Conservation (phyloP, 768 basidiomycete genomes). For the Phanerochaete sordida region DNA sequence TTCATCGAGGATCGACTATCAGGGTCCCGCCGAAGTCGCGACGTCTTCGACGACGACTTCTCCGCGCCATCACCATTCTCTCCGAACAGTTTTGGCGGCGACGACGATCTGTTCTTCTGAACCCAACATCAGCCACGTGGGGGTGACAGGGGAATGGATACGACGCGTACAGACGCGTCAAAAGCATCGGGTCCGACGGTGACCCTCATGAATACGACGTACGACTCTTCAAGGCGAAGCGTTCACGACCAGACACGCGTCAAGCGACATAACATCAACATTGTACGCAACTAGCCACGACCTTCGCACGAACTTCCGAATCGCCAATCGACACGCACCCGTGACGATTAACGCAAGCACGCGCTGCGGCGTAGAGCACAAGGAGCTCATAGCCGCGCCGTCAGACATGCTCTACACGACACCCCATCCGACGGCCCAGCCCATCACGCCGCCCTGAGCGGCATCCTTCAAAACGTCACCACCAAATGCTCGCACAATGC, state of each 20-base stretch:
- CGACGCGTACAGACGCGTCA: conserved; percentile 8
- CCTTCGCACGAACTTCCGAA: background rate
- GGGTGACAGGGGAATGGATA: background rate
- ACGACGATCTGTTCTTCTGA: conserved; percentile 11
- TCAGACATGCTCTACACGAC: background rate
- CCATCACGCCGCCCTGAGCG: background rate
- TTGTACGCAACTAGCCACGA: background rate
- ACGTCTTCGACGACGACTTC: conserved; percentile 16
- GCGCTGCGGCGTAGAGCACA: background rate
- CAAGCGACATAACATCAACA: background rate
- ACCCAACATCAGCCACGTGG: background rate
- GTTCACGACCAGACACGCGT: background rate
- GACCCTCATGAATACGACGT: background rate
- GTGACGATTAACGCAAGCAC: background rate
- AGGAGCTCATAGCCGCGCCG: background rate
- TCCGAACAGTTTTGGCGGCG: background rate
- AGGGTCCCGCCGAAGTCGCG: background rate
- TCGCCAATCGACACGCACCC: background rate
- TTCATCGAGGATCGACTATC: conserved; percentile 22
- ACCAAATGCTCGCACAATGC: background rate
- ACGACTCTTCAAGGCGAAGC: background rate
- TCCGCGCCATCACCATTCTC: background rate
- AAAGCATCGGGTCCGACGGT: background rate
- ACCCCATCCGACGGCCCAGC: background rate
- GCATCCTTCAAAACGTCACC: background rate